Evolutionary conservation across 768 basidiomycete genomes (phyloP).

Genomic region (Leccinum fibrillosum): DNA sequence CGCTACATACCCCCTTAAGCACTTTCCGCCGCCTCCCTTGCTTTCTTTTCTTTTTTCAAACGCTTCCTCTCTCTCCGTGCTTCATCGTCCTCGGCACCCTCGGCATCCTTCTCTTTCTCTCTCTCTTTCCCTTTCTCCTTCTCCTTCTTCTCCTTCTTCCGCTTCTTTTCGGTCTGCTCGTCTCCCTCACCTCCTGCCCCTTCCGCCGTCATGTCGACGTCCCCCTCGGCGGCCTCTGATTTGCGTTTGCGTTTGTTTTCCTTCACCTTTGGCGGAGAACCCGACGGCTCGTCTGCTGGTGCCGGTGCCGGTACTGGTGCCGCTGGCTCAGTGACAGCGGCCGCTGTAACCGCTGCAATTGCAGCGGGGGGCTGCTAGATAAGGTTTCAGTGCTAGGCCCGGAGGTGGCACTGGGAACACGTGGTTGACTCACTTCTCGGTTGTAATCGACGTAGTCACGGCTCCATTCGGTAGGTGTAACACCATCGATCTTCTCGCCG

Average conservation of each 20-base stretch:
- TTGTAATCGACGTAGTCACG: constrained; percentile 93
- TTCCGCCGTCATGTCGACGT: constrained; percentile 37
- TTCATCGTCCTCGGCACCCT: constrained; percentile 50
- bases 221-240: constrained; percentile 49
- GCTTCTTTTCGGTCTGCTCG: constrained; percentile 54
- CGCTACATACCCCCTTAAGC: constrained; percentile 6
- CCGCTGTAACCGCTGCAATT: constrained; percentile 20
- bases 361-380: constrained; percentile 40
- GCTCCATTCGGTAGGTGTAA: constrained; percentile 89
- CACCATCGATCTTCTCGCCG: constrained; percentile 83
- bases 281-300: constrained; percentile 31
- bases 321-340: constrained; percentile 20
- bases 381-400: neutral
- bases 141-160: constrained; percentile 64
- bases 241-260: constrained; percentile 89
- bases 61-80: constrained; percentile 61
- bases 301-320: constrained; percentile 31
- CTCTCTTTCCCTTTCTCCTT: constrained; percentile 52
- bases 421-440: constrained; percentile 48
- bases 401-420: neutral
- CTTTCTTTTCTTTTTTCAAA: constrained; percentile 69
- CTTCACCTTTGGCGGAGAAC: constrained; percentile 45
- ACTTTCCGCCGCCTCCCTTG: constrained; percentile 38
- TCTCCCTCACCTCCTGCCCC: constrained; percentile 39
- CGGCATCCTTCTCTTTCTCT: constrained; percentile 47